These are phyloP conservation scores for Silene uniflora DNA, from an alignment of 148 eudicot species.

Conservation along the genomic window DNA sequence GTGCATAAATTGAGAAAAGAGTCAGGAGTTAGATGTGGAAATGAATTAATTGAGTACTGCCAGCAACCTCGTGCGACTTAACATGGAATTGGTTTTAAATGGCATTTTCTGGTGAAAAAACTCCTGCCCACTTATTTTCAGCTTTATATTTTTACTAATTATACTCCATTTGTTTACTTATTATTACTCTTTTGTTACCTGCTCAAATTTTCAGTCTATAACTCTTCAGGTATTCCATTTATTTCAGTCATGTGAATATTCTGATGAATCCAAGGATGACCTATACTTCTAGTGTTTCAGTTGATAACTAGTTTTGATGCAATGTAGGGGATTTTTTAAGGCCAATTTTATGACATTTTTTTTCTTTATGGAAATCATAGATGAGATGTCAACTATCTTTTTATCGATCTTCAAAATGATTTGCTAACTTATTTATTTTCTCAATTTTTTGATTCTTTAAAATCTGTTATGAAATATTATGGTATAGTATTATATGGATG, in stretches of 20 bases:
- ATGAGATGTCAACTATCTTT: too few relatives aligned
- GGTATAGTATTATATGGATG: too few relatives aligned
- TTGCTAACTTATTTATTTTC: too few relatives aligned
- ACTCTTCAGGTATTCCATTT: neutral
- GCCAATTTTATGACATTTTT: too few relatives aligned
- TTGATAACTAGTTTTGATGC: too few relatives aligned
- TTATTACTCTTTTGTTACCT: neutral
- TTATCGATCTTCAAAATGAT: too few relatives aligned
- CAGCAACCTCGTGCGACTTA: slow-evolving; percentile 9
- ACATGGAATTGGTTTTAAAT: slow-evolving; percentile 17
- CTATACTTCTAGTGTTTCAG: too few relatives aligned
- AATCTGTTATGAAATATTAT: too few relatives aligned
- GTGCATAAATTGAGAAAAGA: neutral
- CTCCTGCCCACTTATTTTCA: neutral
- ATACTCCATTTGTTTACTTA: neutral
- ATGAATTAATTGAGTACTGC: slow-evolving; percentile 5
- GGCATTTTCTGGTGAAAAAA: slow-evolving; percentile 10
- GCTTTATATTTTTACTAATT: neutral
- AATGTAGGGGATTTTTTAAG: too few relatives aligned
- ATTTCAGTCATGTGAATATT: neutral
- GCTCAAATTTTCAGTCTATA: neutral
- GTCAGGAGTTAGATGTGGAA: slow-evolving; percentile 7
- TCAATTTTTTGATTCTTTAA: too few relatives aligned
- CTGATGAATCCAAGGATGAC: neutral
- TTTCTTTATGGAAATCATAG: too few relatives aligned